These are phyloP conservation scores for Cladophialophora bantiana DNA, from an alignment of 2,329 filamentous ascomycete genomes.

Conservation along the genomic window DNA sequence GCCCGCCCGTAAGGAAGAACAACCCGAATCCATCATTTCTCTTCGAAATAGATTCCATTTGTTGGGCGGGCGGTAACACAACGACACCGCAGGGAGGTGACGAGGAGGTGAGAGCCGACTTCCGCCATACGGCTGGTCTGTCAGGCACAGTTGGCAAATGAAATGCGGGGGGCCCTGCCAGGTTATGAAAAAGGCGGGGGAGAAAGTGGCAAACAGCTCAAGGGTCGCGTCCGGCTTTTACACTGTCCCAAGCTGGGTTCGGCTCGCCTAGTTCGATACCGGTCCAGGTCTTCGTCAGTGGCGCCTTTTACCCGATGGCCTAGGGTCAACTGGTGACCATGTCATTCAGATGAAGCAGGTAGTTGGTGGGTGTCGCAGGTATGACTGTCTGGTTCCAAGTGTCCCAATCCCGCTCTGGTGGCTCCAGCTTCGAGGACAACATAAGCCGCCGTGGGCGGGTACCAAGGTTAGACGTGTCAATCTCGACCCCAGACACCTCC, in stretches of 20 bases:
- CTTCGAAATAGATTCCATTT: slow-evolving; percentile 21
- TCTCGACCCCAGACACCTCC: slow-evolving; percentile 28
- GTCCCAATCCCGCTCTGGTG: not conserved
- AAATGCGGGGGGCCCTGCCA: slow-evolving; percentile 27
- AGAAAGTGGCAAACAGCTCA: slow-evolving; percentile 11
- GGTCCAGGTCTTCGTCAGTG: slow-evolving; percentile 13
- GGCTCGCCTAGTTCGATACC: not conserved
- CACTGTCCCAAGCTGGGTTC: not conserved
- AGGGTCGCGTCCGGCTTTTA: slow-evolving; percentile 1
- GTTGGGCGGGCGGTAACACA: slow-evolving; percentile 23
- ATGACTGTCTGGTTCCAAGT: not conserved
- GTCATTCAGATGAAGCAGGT: slow-evolving; percentile 7
- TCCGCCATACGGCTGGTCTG: slow-evolving; percentile 11
- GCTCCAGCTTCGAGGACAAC: slow-evolving; percentile 6
- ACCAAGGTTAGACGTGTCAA: slow-evolving; percentile 17
- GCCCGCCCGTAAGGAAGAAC: slow-evolving; percentile 15
- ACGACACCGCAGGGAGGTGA: slow-evolving; percentile 10
- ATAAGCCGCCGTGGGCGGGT: slow-evolving; percentile 13
- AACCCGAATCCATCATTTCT: slow-evolving; percentile 21
- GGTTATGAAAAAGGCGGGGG: slow-evolving; percentile 29
- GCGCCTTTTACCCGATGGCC: slow-evolving; percentile 17
- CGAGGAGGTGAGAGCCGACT: slow-evolving; percentile 23
- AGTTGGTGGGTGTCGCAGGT: slow-evolving; percentile 4
- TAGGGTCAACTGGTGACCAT: not conserved
- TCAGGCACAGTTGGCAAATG: slow-evolving; percentile 24